phyloP scores from a whole-genome alignment of 495 filamentous ascomycete species.

The Cairneyella variabilis region DNA sequence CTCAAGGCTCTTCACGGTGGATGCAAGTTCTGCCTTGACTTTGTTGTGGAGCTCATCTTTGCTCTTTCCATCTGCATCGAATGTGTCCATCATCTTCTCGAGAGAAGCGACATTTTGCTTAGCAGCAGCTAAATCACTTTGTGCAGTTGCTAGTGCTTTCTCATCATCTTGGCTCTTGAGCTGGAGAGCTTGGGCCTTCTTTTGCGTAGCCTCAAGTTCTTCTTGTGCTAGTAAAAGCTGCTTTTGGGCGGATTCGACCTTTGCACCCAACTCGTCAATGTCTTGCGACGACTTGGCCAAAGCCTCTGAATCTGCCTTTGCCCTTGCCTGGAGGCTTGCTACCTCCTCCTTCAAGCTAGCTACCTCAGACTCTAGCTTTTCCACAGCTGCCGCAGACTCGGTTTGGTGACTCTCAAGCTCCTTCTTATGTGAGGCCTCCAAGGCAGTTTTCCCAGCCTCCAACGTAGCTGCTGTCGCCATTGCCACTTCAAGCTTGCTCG shows the following conservation, averaged over 20 bases:
- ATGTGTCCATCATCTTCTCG: constrained; percentile 37
- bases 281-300: constrained; percentile 37
- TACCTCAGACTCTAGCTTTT: constrained; percentile 41
- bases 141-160: constrained; percentile 32
- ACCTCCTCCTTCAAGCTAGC: constrained; percentile 30
- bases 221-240: constrained; percentile 36
- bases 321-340: constrained; percentile 30
- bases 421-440: constrained; percentile 39
- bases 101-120: constrained; percentile 31
- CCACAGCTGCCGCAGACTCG: constrained; percentile 17
- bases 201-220: constrained; percentile 25
- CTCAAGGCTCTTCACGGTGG: constrained; percentile 38
- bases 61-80: constrained; percentile 24
- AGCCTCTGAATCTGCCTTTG: constrained; percentile 26
- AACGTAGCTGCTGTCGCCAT: constrained; percentile 39
- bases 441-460: constrained; percentile 34
- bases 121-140: constrained; percentile 34
- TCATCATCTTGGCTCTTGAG: constrained; percentile 27
- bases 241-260: constrained; percentile 32
- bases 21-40: constrained; percentile 37
- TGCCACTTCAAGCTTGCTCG: constrained; percentile 36
- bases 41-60: constrained; percentile 36
- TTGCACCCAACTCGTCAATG: constrained; percentile 36
- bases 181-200: constrained; percentile 30
- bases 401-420: constrained; percentile 16